Base-by-base conservation (phyloP, 2,329 filamentous ascomycete genomes). In the Shiraia sp. region DNA sequence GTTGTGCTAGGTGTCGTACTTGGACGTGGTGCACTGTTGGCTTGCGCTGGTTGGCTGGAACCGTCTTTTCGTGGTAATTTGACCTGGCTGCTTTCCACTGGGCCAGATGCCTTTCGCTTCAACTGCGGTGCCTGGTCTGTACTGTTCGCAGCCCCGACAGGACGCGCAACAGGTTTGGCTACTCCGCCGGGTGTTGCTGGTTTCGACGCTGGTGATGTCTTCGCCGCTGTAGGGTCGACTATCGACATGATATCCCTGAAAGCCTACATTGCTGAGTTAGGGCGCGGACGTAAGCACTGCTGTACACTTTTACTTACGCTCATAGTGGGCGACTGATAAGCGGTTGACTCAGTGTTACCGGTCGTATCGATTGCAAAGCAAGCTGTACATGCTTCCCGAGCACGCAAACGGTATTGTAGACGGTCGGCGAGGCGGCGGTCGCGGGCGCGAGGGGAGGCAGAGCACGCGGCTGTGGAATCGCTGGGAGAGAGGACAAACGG, bases 41-140 rank as follows among this genome's bases (percentile, higher is more conserved):
- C 26, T 49, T 61, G 55, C 52, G 61, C 32, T 38, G 57, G 17
- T 34, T 47, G 53, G 22, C 46, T 34, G 22, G 54, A 46, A 27
- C 43, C 55, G 47, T 71, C 63, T 29, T 63, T 69, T 16, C 66
- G 60, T 45, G 59, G 58, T 13, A 65, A 40, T 45, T 71, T 71
- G 36, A 47, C 42, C 36, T 63, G 59, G 32, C 46, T 55, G 38
- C 43, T 48, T 23, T 63, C 63, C 19, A 55, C 53, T 10, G 66
- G 54, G n/a, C 62, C 58, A 15, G 69, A 69, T 34, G 69, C 69
- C 51, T 72, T 72, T 45, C 69, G 67, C 53, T 72, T 73, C 27
- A 58, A 63, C 55, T 63, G 59, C 40, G 71, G 72, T 19, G 63
- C 40, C 43, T 61, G 61, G 7, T 63, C 50, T 32, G 55, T 47